phyloP scores from a whole-genome alignment of 805 yeast species.

The Saturnispora besseyi region DNA sequence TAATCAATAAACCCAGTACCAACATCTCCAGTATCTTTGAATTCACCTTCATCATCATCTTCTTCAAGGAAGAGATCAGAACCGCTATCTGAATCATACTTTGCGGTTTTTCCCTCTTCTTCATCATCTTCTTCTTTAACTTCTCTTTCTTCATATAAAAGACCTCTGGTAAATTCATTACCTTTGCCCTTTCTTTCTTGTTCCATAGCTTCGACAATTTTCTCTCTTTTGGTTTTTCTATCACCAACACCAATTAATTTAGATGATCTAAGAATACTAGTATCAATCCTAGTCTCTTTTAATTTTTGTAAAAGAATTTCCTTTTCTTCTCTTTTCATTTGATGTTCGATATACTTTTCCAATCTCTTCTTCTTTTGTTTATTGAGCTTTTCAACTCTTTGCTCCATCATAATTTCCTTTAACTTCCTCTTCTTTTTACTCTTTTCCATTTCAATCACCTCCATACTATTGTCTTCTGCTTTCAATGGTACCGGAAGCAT shows the following conservation, averaged over 20 bases:
- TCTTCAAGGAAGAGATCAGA: constrained; percentile 6
- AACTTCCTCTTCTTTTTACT: constrained; percentile 56
- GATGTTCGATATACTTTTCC: constrained; percentile 90
- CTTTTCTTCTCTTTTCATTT: constrained; percentile 80
- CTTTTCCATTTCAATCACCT: constrained; percentile 46
- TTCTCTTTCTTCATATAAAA: constrained; percentile 62
- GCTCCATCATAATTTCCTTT: constrained; percentile 45
- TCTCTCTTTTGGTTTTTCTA: constrained; percentile 53
- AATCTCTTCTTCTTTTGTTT: constrained; percentile 66
- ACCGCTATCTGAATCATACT: constrained; percentile 27
- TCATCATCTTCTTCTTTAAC: constrained; percentile 35
- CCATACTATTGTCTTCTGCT: constrained; percentile 36
- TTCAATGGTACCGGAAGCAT: not conserved
- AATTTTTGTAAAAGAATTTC: constrained; percentile 67
- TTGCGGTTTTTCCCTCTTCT: constrained; percentile 23
- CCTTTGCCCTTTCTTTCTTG: constrained; percentile 66
- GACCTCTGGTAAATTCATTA: constrained; percentile 48
- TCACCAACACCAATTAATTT: constrained; percentile 68
- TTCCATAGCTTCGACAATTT: constrained; percentile 64
- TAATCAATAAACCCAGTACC: constrained; percentile 54
- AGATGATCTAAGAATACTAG: constrained; percentile 59
- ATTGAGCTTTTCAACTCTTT: constrained; percentile 61
- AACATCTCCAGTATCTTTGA: constrained; percentile 27
- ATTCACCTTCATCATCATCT: constrained; percentile 10
- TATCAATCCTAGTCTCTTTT: constrained; percentile 59